Conservation (phyloP, 106 monocot species). For the Amphibolis antarctica region DNA sequence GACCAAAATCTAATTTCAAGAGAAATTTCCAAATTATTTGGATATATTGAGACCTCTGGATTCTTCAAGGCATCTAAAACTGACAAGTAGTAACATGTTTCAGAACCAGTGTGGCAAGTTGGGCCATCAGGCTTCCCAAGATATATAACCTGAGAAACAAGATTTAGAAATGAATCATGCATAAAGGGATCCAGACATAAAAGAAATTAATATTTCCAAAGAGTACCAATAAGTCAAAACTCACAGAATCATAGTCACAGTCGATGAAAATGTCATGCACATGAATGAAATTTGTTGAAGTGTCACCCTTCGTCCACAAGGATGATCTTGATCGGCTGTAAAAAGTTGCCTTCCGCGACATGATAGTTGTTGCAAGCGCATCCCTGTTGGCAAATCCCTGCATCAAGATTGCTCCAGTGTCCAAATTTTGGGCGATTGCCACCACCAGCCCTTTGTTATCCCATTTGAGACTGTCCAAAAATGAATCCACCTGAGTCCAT, state of each 20-base stretch:
- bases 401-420: conserved; percentile 95
- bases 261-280: conserved; percentile 95
- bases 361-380: conserved; percentile 65
- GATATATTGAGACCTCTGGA: conserved; percentile 30
- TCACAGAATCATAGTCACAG: conserved; percentile 92
- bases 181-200: too few species aligned
- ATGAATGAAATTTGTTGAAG: conserved; percentile 86
- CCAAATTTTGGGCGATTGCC: conserved; percentile 85
- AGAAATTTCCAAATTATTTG: background rate
- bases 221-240: conserved; percentile 1
- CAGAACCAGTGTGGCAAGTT: conserved; percentile 84
- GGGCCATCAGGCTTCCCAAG: conserved; percentile 94
- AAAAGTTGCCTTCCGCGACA: conserved; percentile 79
- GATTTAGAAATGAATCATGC: background rate
- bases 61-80: conserved; percentile 49
- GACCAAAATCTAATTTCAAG: conserved; percentile 1
- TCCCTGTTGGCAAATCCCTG: conserved; percentile 91
- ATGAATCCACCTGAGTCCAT: conserved; percentile 33
- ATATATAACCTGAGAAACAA: conserved; percentile 62
- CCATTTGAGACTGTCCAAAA: conserved; percentile 76
- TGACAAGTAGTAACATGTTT: conserved; percentile 83
- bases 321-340: conserved; percentile 81
- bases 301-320: conserved; percentile 95
- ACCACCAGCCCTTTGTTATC: conserved; percentile 79
- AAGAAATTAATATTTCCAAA: background rate